Base-by-base conservation (phyloP, 1,284 basidiomycete species). In the Puccinia horiana region DNA sequence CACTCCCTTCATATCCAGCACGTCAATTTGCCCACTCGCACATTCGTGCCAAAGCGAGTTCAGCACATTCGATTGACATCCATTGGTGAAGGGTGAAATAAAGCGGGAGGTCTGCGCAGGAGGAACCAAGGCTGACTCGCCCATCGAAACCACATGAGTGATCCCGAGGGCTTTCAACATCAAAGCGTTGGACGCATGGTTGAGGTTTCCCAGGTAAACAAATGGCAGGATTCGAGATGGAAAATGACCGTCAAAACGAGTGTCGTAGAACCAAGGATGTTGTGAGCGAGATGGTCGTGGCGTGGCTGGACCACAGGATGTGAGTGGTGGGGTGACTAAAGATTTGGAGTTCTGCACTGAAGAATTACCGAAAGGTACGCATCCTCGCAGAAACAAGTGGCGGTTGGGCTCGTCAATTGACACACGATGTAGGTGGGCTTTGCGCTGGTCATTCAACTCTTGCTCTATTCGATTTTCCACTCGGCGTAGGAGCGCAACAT, bases 161-260 rank as follows among this genome's bases (percentile, higher is more conserved):
- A 99, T 97, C 63, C 94, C 94, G n/a, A 99, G 90, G 2, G 94
- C 93, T 84, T 94, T 93, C 4, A 98, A 91, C 95, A 99, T 97
- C 85, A 93, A 93, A 63, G 92, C 95, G 86, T 99, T 99, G 67
- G 92, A 90, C 0, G 96, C 96, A 84, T 98, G 96, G 85, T 94
- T 94, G 85, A 97, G 87, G 87, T 98, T 98, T 78, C 96, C 96
- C 69, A 99, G 91, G 88, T 98, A 99, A 85, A 99, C 89, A 88
- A 95, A 96, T 58, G 94, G 94, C 83, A 98, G 87, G 84, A 99
- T 95, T 44, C 95, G 90, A 85, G 93, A 95, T 9, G 96, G 96
- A 88, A 99, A 96, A 84, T 93, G 94, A 37, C 96, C 96, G 86
- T 99, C 95, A 86, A 98, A 99, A 83, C 93, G 89, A 54, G 91